These are phyloP conservation scores for Globisporangium parvum DNA, from an alignment of 352 stramenopile species.

Conservation along the genomic window DNA sequence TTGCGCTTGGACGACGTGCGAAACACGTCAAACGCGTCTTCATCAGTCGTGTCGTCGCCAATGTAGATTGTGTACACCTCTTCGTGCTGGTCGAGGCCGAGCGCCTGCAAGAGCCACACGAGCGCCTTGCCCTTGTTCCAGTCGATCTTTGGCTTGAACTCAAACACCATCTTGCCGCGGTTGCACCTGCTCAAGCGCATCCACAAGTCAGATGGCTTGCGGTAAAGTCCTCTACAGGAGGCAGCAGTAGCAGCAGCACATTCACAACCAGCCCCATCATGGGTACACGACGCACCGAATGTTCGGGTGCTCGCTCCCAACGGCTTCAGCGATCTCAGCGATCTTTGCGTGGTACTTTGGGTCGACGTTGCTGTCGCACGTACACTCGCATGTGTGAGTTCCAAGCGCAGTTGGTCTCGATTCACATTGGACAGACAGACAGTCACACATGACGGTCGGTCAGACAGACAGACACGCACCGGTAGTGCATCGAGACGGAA, in stretches of 20 bases:
- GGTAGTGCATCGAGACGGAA: slow-evolving; percentile 86
- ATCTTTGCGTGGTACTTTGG: slow-evolving; percentile 29
- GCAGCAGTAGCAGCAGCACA: neutral
- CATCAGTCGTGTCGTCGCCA: slow-evolving; percentile 87
- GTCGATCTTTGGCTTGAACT: slow-evolving; percentile 88
- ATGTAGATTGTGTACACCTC: slow-evolving; percentile 91
- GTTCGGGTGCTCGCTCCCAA: slow-evolving; percentile 39
- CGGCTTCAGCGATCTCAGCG: slow-evolving; percentile 30
- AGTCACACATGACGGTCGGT: no score
- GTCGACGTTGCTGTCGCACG: slow-evolving; percentile 49
- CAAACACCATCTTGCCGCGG: slow-evolving; percentile 87
- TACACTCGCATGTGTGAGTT: neutral
- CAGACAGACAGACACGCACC: slow-evolving; percentile 26
- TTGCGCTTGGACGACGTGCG: slow-evolving; percentile 40
- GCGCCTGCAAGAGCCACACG: slow-evolving; percentile 74
- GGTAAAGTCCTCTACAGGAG: no score
- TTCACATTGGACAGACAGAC: neutral
- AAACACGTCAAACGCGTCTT: slow-evolving; percentile 81
- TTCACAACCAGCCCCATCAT: slow-evolving; percentile 1
- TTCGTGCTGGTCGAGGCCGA: slow-evolving; percentile 63
- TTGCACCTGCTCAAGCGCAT: no score
- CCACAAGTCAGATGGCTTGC: no score
- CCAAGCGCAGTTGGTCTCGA: neutral
- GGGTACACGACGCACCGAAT: slow-evolving; percentile 34
- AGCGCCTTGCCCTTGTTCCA: slow-evolving; percentile 91